A percentile compares a stretch with the other conserved stretches of the same genome.
These are phyloP conservation scores for Dispira simplex DNA, from an alignment of 192 early-diverging fungal species.

Conservation along the genomic window DNA sequence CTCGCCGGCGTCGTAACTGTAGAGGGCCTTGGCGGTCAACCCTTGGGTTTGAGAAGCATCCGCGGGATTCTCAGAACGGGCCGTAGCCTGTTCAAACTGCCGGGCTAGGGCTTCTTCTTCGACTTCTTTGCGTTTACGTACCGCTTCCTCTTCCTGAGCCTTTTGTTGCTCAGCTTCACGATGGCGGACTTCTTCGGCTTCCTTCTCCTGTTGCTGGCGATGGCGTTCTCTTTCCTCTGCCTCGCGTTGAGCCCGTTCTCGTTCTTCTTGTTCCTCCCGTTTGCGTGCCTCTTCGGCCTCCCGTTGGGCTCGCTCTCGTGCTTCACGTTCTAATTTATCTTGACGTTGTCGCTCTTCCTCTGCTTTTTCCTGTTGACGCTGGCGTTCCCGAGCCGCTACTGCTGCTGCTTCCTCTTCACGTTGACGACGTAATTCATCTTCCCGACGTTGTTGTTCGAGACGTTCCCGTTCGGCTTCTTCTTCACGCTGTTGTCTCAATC, in stretches of 20 bases:
- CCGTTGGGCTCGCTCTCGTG: conserved; percentile 17
- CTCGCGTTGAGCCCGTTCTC: not conserved
- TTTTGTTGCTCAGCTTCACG: too few species aligned
- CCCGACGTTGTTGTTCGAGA: conserved; percentile 18
- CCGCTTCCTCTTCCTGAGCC: conserved; percentile 6
- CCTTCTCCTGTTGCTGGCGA: conserved; percentile 16
- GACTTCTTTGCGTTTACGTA: not conserved
- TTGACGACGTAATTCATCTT: conserved; percentile 19
- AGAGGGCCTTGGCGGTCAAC: conserved; percentile 50
- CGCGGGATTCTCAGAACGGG: not conserved
- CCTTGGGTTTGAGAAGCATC: conserved; percentile 16
- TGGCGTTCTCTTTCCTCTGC: conserved; percentile 20
- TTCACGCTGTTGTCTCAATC: conserved; percentile 4
- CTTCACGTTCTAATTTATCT: conserved; percentile 21
- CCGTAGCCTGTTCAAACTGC: not conserved
- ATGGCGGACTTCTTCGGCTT: not conserved
- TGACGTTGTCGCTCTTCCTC: conserved; percentile 14
- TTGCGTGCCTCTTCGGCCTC: conserved; percentile 15
- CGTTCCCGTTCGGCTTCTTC: conserved; percentile 12
- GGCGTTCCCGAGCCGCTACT: conserved; percentile 11
- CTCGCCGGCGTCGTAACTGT: conserved; percentile 60
- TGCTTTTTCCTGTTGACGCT: conserved; percentile 13
- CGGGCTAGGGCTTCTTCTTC: not conserved
- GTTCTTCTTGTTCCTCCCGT: conserved; percentile 17
- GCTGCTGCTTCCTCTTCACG: conserved; percentile 17